phyloP scores from a whole-genome alignment of 352 stramenopile species.

The Phytopythium litorale region DNA sequence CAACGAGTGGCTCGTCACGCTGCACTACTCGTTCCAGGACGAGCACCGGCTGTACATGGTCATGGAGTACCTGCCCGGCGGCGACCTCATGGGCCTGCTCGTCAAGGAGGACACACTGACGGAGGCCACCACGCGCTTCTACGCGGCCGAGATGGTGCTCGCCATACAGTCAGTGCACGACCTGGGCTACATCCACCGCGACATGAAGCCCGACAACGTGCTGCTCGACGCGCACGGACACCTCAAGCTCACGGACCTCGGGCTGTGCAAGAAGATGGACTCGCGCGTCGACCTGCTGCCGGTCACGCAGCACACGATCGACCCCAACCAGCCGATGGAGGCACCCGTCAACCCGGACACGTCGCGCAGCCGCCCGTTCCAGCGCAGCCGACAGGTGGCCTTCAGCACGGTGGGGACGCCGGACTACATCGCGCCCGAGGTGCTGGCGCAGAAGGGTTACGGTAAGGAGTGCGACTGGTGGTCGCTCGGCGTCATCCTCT shows the following conservation, averaged over 20 bases:
- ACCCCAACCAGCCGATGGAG: slow-evolving; percentile 18
- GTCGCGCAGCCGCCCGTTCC: slow-evolving; percentile 44
- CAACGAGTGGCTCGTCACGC: slow-evolving; percentile 96
- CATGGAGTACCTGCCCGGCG: slow-evolving; percentile 99
- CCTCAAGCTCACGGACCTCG: slow-evolving; percentile 99
- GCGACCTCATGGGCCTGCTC: slow-evolving; percentile 99
- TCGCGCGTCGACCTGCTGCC: slow-evolving; percentile 77
- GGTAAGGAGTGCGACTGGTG: slow-evolving; percentile 98
- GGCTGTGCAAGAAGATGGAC: slow-evolving; percentile 97
- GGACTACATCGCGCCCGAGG: slow-evolving; percentile 99
- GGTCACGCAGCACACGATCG: slow-evolving; percentile 68
- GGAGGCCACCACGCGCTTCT: slow-evolving; percentile 90
- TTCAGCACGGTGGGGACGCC: slow-evolving; percentile 99
- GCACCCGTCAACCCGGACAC: slow-evolving; percentile 21
- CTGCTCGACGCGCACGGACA: slow-evolving; percentile 97
- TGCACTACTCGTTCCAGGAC: slow-evolving; percentile 98
- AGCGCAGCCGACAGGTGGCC: slow-evolving; percentile 83
- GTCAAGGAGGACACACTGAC: slow-evolving; percentile 98
- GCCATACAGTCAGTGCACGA: slow-evolving; percentile 98
- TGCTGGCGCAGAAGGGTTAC: slow-evolving; percentile 89
- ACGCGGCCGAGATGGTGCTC: slow-evolving; percentile 97
- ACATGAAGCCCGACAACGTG: slow-evolving; percentile 98
- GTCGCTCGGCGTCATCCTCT: slow-evolving; percentile 99
- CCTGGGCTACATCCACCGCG: slow-evolving; percentile 98
- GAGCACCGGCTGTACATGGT: slow-evolving; percentile 89